These are phyloP conservation scores for Daldinia childiae DNA, from an alignment of 495 filamentous ascomycete genomes.

Conservation along the genomic window DNA sequence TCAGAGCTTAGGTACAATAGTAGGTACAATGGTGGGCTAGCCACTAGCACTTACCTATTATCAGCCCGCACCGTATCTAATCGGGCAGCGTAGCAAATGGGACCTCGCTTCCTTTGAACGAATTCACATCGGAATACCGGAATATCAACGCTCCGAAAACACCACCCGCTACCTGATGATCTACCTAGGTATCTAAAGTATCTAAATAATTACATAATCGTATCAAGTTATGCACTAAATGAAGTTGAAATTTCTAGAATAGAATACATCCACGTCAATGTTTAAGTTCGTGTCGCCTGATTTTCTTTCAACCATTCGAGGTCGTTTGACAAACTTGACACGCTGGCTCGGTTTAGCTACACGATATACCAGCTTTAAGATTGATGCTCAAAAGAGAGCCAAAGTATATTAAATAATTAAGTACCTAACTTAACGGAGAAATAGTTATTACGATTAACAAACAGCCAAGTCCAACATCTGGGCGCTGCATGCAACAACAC, in stretches of 20 bases:
- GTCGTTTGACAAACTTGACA: slow-evolving; percentile 5
- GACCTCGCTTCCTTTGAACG: not conserved
- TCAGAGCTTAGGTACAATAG: slow-evolving; percentile 35
- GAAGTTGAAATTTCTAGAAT: slow-evolving; percentile 1
- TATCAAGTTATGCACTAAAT: not conserved
- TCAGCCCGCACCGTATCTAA: slow-evolving; percentile 13
- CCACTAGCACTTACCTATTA: not conserved
- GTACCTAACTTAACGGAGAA: not conserved
- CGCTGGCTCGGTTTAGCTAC: not conserved
- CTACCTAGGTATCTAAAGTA: not conserved
- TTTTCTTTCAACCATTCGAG: not conserved
- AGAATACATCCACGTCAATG: slow-evolving; percentile 16
- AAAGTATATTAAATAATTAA: not conserved
- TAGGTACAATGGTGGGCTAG: not conserved
- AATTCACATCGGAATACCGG: not conserved
- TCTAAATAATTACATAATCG: slow-evolving; percentile 12
- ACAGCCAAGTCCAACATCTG: not conserved
- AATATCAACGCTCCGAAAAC: not conserved
- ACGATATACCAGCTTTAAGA: slow-evolving; percentile 4
- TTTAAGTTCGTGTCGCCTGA: not conserved
- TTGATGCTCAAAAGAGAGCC: not conserved
- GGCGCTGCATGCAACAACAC: not conserved
- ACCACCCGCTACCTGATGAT: no score
- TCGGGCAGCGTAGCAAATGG: slow-evolving; percentile 2
- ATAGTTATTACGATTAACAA: slow-evolving; percentile 7